These are phyloP conservation scores for Pterocarpus macrocarpus DNA, from an alignment of 306 rosid genomes.

Conservation along the genomic window DNA sequence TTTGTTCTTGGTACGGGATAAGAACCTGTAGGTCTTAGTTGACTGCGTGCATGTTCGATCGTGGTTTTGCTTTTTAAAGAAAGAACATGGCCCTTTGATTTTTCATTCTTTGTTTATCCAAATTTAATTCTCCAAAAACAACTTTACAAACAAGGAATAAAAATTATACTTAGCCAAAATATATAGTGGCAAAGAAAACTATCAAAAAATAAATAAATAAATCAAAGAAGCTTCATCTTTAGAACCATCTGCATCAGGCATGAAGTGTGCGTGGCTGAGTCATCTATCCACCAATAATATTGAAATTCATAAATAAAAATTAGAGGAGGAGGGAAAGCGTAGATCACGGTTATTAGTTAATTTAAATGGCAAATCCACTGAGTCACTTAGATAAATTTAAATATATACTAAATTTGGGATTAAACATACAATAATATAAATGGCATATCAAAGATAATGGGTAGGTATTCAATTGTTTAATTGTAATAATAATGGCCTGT, in stretches of 20 bases:
- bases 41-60: slow-evolving; percentile 19
- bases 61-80: slow-evolving; percentile 38
- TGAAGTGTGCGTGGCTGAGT: slow-evolving; percentile 52
- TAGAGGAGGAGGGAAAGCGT: neutral
- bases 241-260: slow-evolving; percentile 32
- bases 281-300: slow-evolving; percentile 54
- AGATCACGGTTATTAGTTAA: neutral
- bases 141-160: neutral
- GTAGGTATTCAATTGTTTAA: no score
- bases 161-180: neutral
- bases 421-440: no score
- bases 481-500: no score
- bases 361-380: slow-evolving; percentile 34
- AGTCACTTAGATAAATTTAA: no score
- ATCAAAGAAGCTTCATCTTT: slow-evolving; percentile 34
- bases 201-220: neutral
- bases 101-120: slow-evolving; percentile 1
- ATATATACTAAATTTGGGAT: no score
- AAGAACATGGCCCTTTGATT: slow-evolving; percentile 1
- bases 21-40: slow-evolving; percentile 43
- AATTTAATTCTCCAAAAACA: slow-evolving; percentile 21
- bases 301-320: slow-evolving; percentile 15
- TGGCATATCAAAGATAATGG: no score
- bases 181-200: neutral
- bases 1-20: slow-evolving; percentile 16